Evolutionary conservation across 2,329 filamentous ascomycete species (phyloP), one percentile per base, ranked within the genome.

Genomic region (Xylariomycetidae sp.): DNA sequence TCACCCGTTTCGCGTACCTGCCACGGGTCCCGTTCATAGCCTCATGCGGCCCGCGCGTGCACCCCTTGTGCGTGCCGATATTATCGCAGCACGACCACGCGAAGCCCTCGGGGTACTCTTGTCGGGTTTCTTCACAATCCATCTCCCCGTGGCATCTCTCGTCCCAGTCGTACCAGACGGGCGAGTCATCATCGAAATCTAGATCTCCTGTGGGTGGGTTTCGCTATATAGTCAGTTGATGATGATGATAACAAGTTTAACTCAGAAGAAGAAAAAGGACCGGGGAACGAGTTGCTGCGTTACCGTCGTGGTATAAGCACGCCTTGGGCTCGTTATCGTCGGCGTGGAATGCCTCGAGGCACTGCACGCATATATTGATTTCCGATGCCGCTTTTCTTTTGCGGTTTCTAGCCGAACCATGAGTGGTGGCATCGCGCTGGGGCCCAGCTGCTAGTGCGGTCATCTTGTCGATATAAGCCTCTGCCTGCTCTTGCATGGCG

Each of bases 81-180:
- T 46, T 22, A 1, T 45, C 30, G 33, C 54, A 59, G 31, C 56
- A 59, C 13, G 23, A 17, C 57, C 54, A 61, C 9, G 35, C 18
- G 38, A 57, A 57, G 17, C 49, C 51, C 8, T 55, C 43, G 0
- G 53, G 51, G 20, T 16, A 47, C 3, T 51, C 40, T 12, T 51
- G 31, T 1, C 44, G 41, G 17, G 39, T 50, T 18, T 47, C 40
- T 1, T 40, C 14, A 2, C 42, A 41, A 32, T 58, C 51, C 6
- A 56, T 54, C 2, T 18, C 8, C 1, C 57, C 56, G 19, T 59
- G 51, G 18, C 30, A 41, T 2, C 34, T 6, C 30, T 54, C 47
- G 22, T 58, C 54, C 11, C 50, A 41, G 30, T 61, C 52, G 3
- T 37, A 49, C 55, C 56, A 59, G 17, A 41, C 28, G 25, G 48